Evolutionary conservation across 495 filamentous ascomycete species (phyloP).

Genomic region (Glutinoglossum americanum): DNA sequence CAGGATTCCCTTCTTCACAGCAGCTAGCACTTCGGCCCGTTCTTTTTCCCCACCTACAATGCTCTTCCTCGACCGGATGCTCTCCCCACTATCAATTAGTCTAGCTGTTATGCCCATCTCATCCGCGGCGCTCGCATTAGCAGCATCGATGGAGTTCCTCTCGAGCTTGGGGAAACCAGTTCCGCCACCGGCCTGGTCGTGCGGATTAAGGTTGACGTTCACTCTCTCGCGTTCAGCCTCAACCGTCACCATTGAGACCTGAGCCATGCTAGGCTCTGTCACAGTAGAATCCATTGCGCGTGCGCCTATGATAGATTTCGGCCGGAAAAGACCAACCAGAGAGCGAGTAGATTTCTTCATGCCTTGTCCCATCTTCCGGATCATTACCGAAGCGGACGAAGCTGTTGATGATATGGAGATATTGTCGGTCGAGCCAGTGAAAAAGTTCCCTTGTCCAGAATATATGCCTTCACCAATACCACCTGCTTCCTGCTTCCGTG

Average conservation of each 20-base stretch:
- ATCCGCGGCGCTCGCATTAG: conserved; percentile 11
- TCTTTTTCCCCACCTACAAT: conserved; percentile 82
- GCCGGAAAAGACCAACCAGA: conserved; percentile 83
- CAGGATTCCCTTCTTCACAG: conserved; percentile 81
- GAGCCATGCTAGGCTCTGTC: conserved; percentile 46
- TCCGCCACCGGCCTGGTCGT: conserved; percentile 45
- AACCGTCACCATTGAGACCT: conserved; percentile 85
- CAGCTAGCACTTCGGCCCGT: conserved; percentile 71
- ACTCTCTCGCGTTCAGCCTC: conserved; percentile 80
- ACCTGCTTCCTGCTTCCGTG: conserved; percentile 69
- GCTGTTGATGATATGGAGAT: conserved; percentile 93
- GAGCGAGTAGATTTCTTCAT: conserved; percentile 85
- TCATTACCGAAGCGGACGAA: conserved; percentile 96
- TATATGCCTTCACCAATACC: conserved; percentile 91
- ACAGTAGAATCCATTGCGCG: conserved; percentile 36
- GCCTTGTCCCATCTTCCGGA: conserved; percentile 95
- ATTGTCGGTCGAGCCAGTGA: conserved; percentile 86
- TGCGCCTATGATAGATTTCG: conserved; percentile 72
- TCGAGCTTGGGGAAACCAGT: conserved; percentile 85
- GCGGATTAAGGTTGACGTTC: conserved; percentile 52
- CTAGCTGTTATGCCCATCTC: neutral
- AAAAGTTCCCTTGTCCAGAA: conserved; percentile 63
- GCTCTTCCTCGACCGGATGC: conserved; percentile 45
- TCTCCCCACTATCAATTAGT: conserved; percentile 7
- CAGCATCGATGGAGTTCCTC: conserved; percentile 48